Percentiles rank a stretch among this genome's conserved stretches.
phyloP scores from a whole-genome alignment of 306 rosid genomes.

The Quillaja saponaria region DNA sequence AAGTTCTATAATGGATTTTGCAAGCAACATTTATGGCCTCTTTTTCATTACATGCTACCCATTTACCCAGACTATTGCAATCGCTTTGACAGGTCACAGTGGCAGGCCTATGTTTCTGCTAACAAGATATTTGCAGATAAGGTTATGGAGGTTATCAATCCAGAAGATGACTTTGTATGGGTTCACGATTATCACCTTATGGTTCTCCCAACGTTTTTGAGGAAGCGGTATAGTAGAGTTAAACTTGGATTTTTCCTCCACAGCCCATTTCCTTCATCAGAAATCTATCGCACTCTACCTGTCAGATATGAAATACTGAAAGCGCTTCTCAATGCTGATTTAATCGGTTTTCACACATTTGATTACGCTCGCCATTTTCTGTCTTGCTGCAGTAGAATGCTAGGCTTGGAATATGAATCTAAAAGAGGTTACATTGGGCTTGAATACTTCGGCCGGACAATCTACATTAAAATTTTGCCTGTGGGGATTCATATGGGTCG shows the following conservation, averaged over 20 bases:
- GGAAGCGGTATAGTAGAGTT: slow-evolving; percentile 55
- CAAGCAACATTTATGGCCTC: slow-evolving; percentile 79
- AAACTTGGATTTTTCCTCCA: slow-evolving; percentile 89
- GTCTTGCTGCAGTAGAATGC: slow-evolving; percentile 80
- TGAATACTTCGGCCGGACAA: slow-evolving; percentile 81
- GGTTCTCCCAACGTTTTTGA: slow-evolving; percentile 86
- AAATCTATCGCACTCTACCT: slow-evolving; percentile 71
- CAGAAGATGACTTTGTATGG: slow-evolving; percentile 80
- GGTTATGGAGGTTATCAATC: slow-evolving; percentile 75
- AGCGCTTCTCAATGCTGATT: slow-evolving; percentile 71
- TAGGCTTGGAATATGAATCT: slow-evolving; percentile 75
- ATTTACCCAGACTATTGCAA: slow-evolving; percentile 60
- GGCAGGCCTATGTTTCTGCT: slow-evolving; percentile 91
- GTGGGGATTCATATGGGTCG: slow-evolving; percentile 84
- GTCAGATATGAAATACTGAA: slow-evolving; percentile 78
- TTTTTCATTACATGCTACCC: slow-evolving; percentile 84
- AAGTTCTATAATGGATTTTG: slow-evolving; percentile 84
- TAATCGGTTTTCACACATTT: slow-evolving; percentile 85
- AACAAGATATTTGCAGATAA: slow-evolving; percentile 77
- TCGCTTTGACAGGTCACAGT: slow-evolving; percentile 67
- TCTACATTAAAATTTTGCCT: slow-evolving; percentile 71
- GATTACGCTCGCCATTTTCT: slow-evolving; percentile 93
- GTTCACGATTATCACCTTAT: slow-evolving; percentile 94
- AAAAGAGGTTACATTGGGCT: slow-evolving; percentile 76
- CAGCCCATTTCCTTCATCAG: slow-evolving; percentile 87